Percentiles rank a stretch among this genome's conserved stretches.
Evolutionary conservation across 2,329 filamentous ascomycete genomes (phyloP).

Genomic region (Sarocladium kiliense): DNA sequence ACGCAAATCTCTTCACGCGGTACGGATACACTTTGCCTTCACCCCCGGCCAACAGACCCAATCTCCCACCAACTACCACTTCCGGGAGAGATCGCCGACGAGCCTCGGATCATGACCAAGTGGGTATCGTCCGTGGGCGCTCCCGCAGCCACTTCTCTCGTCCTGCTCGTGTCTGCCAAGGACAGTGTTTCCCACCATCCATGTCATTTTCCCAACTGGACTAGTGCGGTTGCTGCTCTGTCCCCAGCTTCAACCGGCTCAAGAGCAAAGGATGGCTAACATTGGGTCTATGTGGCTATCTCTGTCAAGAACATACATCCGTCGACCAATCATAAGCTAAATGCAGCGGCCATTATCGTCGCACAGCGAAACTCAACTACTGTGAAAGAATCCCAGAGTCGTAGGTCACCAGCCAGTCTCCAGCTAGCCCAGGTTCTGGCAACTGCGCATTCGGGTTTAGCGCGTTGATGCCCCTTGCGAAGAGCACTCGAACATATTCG

Average conservation of each 20-base stretch:
- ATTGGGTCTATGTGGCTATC: too few relatives aligned
- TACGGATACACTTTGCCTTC: neutral
- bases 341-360: too few relatives aligned
- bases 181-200: conserved; percentile 1
- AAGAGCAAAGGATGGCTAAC: neutral
- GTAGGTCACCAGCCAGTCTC: too few relatives aligned
- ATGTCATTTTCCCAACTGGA: neutral
- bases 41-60: neutral
- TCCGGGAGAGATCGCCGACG: conserved; percentile 2
- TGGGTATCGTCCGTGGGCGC: neutral
- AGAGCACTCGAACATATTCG: too few relatives aligned
- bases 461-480: too few relatives aligned
- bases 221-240: neutral
- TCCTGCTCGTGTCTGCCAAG: neutral
- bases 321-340: too few relatives aligned
- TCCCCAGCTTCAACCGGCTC: neutral
- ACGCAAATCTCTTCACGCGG: neutral
- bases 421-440: too few relatives aligned
- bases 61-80: neutral
- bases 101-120: conserved; percentile 1
- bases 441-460: too few relatives aligned
- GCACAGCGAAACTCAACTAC: too few relatives aligned
- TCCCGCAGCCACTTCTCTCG: neutral
- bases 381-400: neutral
- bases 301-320: too few relatives aligned